Evolutionary conservation across 495 filamentous ascomycete genomes (phyloP).

Genomic region (Umbilicaria muhlenbergii): DNA sequence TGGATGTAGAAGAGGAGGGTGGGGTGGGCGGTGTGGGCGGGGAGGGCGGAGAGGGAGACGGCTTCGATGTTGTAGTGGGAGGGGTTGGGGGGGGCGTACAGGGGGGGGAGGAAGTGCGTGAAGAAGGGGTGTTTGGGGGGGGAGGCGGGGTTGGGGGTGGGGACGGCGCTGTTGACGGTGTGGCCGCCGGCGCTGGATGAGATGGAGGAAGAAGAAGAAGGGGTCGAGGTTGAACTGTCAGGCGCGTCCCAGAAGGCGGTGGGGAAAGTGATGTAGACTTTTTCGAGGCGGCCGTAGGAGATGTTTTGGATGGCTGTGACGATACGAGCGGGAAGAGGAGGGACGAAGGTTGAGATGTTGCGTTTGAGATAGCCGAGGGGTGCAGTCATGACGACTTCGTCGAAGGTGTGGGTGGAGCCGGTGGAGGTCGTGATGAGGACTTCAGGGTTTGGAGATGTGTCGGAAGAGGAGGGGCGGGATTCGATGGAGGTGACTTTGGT

Average conservation of each 20-base stretch:
- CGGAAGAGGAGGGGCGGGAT: slow-evolving; percentile 13
- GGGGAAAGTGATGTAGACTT: slow-evolving; percentile 81
- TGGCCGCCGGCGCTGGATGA: too few relatives aligned
- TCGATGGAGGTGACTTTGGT: slow-evolving; percentile 39
- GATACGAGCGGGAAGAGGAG: slow-evolving; percentile 50
- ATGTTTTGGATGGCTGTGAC: slow-evolving; percentile 57
- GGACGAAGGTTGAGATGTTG: slow-evolving; percentile 54
- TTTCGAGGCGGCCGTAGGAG: slow-evolving; percentile 80
- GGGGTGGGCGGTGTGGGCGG: slow-evolving; percentile 46
- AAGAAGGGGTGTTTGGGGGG: slow-evolving; percentile 40
- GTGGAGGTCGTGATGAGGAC: slow-evolving; percentile 39
- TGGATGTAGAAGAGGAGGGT: slow-evolving; percentile 89
- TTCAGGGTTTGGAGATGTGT: slow-evolving; percentile 14
- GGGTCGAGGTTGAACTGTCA: slow-evolving; percentile 1
- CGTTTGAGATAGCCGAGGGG: slow-evolving; percentile 84
- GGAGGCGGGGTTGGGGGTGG: slow-evolving; percentile 15
- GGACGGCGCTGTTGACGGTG: too few relatives aligned
- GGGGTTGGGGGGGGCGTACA: slow-evolving; percentile 47
- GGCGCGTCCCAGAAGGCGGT: slow-evolving; percentile 43
- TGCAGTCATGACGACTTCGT: slow-evolving; percentile 72
- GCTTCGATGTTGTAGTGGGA: slow-evolving; percentile 57
- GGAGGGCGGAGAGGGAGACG: slow-evolving; percentile 60
- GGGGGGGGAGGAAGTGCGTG: slow-evolving; percentile 52
- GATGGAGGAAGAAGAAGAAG: not conserved
- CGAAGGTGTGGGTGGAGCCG: slow-evolving; percentile 43